These are phyloP conservation scores for Heracleum sosnowskyi DNA, from an alignment of 129 eudicot genomes.

Conservation along the genomic window DNA sequence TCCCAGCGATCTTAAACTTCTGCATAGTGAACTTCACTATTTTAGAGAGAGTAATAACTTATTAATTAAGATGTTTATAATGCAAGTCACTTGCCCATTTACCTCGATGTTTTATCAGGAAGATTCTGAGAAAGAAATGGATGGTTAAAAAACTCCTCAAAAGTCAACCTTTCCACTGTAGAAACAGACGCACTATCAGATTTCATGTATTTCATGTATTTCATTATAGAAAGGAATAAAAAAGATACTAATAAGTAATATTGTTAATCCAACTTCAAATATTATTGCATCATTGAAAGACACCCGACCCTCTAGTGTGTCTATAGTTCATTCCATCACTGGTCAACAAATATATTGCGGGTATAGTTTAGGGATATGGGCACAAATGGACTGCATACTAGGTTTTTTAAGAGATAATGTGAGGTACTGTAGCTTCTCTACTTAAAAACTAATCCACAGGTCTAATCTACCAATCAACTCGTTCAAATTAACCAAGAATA, in stretches of 20 bases:
- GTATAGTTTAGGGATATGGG: neutral
- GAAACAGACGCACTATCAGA: neutral
- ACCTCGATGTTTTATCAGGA: conserved; percentile 45
- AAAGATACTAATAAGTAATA: neutral
- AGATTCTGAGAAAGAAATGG: conserved; percentile 49
- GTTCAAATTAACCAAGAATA: neutral
- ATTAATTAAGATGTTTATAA: neutral
- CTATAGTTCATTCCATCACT: neutral
- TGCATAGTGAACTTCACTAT: conserved; percentile 16
- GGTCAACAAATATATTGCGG: neutral
- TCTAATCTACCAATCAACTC: neutral
- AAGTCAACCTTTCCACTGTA: conserved; percentile 85
- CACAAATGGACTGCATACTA: neutral
- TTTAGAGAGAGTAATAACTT: conserved; percentile 3
- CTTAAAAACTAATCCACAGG: neutral
- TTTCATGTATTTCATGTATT: neutral
- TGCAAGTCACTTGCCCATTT: neutral
- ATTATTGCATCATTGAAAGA: neutral
- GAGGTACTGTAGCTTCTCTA: neutral
- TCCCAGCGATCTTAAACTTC: conserved; percentile 32
- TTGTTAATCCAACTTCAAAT: neutral
- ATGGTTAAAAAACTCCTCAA: conserved; percentile 79
- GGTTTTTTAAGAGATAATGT: neutral
- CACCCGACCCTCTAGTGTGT: neutral
- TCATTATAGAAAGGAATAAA: neutral